Evolutionary conservation across 129 eudicot species (phyloP).

Genomic region (Kitagawia praeruptora): DNA sequence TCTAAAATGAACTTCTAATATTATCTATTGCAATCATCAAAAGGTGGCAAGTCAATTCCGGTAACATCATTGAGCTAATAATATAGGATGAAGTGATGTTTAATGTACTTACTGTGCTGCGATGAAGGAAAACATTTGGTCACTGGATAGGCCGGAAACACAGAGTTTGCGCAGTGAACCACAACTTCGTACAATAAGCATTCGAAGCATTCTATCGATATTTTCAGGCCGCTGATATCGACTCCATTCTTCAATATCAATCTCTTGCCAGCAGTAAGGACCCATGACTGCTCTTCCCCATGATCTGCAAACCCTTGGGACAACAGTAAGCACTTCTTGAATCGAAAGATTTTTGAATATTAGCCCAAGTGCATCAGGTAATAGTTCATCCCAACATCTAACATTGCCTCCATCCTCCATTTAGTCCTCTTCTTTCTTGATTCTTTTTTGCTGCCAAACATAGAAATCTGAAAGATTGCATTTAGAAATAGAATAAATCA

Average conservation of each 20-base stretch:
- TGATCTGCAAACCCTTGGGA: slow-evolving; percentile 45
- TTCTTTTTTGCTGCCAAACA: slow-evolving; percentile 10
- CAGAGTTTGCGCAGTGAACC: slow-evolving; percentile 41
- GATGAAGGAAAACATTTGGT: slow-evolving; percentile 26
- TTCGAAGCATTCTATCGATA: slow-evolving; percentile 33
- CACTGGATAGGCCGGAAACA: slow-evolving; percentile 30
- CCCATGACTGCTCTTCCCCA: slow-evolving; percentile 44
- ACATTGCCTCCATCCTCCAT: slow-evolving; percentile 28
- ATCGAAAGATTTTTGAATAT: slow-evolving; percentile 42
- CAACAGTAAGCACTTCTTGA: slow-evolving; percentile 35
- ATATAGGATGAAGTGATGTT: background rate
- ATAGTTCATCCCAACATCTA: slow-evolving; percentile 44
- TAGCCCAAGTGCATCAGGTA: slow-evolving; percentile 45
- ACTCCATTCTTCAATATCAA: slow-evolving; percentile 59
- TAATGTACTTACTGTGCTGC: slow-evolving; percentile 35
- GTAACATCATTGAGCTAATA: background rate
- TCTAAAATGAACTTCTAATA: background rate
- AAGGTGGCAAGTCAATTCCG: background rate
- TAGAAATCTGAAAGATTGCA: background rate
- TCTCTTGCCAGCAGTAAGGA: slow-evolving; percentile 64
- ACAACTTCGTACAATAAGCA: slow-evolving; percentile 31
- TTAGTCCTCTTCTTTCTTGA: background rate
- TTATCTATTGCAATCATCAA: background rate
- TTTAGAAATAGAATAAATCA: background rate
- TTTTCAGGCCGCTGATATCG: slow-evolving; percentile 25